Conservation (phyloP, 495 filamentous ascomycete genomes). For the Cudoniella acicularis region DNA sequence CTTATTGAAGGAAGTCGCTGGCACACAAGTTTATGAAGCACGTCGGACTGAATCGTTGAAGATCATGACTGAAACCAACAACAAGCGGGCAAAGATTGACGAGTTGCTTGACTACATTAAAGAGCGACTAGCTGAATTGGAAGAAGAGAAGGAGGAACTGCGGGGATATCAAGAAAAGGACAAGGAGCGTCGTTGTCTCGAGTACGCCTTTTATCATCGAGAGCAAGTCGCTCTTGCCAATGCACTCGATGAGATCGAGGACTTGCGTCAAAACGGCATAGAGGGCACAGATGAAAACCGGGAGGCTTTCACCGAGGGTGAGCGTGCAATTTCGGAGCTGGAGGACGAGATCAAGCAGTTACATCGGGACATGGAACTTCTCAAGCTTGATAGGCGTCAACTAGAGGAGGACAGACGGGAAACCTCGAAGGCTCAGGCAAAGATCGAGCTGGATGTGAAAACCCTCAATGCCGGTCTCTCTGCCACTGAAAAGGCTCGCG, state of each 20-base stretch:
- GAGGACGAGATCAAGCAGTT: conserved; percentile 74
- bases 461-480: conserved; percentile 75
- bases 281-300: conserved; percentile 81
- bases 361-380: conserved; percentile 76
- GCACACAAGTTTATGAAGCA: conserved; percentile 94
- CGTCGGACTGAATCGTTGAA: conserved; percentile 84
- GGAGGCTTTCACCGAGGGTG: conserved; percentile 70
- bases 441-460: conserved; percentile 81
- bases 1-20: conserved; percentile 93
- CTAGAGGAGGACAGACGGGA: conserved; percentile 88
- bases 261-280: conserved; percentile 71
- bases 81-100: conserved; percentile 90
- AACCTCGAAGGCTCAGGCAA: conserved; percentile 68
- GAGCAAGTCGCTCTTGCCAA: conserved; percentile 76
- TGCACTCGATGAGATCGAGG: conserved; percentile 79
- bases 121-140: conserved; percentile 80
- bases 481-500: conserved; percentile 65
- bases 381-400: conserved; percentile 82
- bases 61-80: conserved; percentile 96
- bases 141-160: conserved; percentile 96
- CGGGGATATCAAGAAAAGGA: conserved; percentile 92
- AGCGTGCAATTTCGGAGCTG: conserved; percentile 73
- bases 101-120: conserved; percentile 88
- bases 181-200: conserved; percentile 83
- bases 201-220: conserved; percentile 89